Base-by-base conservation (phyloP, 768 basidiomycete genomes). In the Tricholoma terreum region DNA sequence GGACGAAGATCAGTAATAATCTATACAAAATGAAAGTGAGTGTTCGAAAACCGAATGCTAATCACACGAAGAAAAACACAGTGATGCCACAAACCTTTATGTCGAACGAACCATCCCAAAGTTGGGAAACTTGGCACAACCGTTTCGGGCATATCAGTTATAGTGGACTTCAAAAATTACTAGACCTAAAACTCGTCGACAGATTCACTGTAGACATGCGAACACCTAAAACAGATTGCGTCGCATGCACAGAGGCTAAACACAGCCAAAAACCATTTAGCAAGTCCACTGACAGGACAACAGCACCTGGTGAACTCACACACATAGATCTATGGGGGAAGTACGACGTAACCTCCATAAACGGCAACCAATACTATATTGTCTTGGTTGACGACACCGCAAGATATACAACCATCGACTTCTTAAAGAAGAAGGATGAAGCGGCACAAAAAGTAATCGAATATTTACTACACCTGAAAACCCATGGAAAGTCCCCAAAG, bases 281-380 rank as follows among this genome's bases (percentile, higher is more conserved):
- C 6, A 54, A 54, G 21, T 6, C 11, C 1, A 6, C 31, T n/a
- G 7, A 50, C 5, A 9, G 22, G 12, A 24, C 5, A 2, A 49
- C 46, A 5, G 55, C 52, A 57, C 59, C 40, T 3, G 30, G 59
- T 2, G 40, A 60, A 56, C 17, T 56, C 14, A 60, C 42, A 1
- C 59, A 42, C 17, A 27, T 27, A 27, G 24, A 27, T 27, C 24
- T 27, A 2, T 27, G 24, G 24, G 24, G 24, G 24, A 27, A 56
- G 17, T 10, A 55, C 27, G 19, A 19, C 5, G 24, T 55, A 10
- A 19, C 12, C 14, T 55, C 46, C 34, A 50, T 50, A 6, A 11
- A 58, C 2, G 52, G 57, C 4, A 54, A 58, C n/a, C 24, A 55
- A 21, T 58, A 58, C 21, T 58, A 54, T 45, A 17, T 55, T 2